Conservation (phyloP, 192 early-diverging fungal genomes). For the Backusella sp. region DNA sequence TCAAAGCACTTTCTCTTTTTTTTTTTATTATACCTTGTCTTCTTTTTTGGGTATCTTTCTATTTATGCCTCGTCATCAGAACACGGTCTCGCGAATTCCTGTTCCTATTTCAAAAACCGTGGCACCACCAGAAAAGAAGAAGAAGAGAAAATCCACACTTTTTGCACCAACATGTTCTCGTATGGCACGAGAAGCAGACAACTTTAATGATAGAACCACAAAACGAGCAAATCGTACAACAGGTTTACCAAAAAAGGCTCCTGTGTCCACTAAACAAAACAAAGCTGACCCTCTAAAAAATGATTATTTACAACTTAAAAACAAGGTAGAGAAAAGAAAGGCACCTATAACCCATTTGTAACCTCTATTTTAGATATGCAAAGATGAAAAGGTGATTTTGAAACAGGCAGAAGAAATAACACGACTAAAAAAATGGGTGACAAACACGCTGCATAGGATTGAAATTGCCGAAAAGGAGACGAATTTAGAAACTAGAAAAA, state of each 20-base stretch:
- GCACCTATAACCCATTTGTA: background rate
- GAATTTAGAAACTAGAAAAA: conserved; percentile 2
- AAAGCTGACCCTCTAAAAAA: background rate
- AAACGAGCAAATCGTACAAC: background rate
- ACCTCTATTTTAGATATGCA: background rate
- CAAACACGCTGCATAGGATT: background rate
- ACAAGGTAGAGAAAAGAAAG: background rate
- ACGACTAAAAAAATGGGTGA: background rate
- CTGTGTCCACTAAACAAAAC: background rate
- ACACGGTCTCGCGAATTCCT: background rate
- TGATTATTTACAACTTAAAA: background rate
- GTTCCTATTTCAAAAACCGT: background rate
- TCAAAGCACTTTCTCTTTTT: background rate
- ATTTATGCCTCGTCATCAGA: conserved; percentile 1
- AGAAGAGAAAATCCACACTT: conserved; percentile 1
- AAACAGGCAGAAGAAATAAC: background rate
- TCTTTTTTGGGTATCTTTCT: background rate
- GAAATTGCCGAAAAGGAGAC: background rate
- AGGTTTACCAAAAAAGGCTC: conserved; percentile 6
- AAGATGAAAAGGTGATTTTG: background rate
- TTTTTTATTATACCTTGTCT: background rate
- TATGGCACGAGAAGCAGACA: conserved; percentile 13
- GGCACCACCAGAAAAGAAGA: background rate
- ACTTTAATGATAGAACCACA: conserved; percentile 6
- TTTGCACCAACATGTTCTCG: conserved; percentile 16